phyloP scores from a whole-genome alignment of 176 grass and related monocot genomes.

The Eleusine coracana region DNA sequence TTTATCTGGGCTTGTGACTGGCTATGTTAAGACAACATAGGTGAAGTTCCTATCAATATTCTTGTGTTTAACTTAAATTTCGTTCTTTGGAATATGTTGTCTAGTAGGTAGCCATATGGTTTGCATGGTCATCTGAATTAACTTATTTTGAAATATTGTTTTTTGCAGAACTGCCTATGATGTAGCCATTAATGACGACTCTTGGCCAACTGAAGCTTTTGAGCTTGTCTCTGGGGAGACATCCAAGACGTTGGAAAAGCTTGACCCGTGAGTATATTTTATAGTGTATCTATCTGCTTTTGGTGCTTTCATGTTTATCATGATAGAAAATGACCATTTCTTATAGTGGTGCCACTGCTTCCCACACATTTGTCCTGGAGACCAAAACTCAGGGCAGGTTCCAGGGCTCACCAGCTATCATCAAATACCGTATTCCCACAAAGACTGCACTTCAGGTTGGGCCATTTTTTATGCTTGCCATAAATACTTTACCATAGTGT shows the following conservation, averaged over 20 bases:
- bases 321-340: constrained; percentile 22
- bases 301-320: background rate
- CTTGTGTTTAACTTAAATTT: constrained; percentile 1
- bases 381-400: constrained; percentile 75
- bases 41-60: too few species aligned
- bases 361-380: constrained; percentile 84
- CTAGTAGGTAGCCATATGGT: background rate
- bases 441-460: constrained; percentile 91
- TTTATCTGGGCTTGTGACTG: too few species aligned
- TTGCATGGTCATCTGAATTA: background rate
- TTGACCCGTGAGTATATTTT: constrained; percentile 78
- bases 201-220: constrained; percentile 81
- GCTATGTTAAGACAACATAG: too few species aligned
- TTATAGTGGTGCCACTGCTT: constrained; percentile 75
- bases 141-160: constrained; percentile 12
- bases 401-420: constrained; percentile 75
- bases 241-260: constrained; percentile 87
- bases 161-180: constrained; percentile 94
- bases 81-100: background rate
- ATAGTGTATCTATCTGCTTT: constrained; percentile 14
- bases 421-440: constrained; percentile 85
- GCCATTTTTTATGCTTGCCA: background rate
- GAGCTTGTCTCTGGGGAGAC: constrained; percentile 71
- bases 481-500: background rate
- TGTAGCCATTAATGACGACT: constrained; percentile 83